phyloP scores from a whole-genome alignment of 331 rosid species.

The Malus hybrid region DNA sequence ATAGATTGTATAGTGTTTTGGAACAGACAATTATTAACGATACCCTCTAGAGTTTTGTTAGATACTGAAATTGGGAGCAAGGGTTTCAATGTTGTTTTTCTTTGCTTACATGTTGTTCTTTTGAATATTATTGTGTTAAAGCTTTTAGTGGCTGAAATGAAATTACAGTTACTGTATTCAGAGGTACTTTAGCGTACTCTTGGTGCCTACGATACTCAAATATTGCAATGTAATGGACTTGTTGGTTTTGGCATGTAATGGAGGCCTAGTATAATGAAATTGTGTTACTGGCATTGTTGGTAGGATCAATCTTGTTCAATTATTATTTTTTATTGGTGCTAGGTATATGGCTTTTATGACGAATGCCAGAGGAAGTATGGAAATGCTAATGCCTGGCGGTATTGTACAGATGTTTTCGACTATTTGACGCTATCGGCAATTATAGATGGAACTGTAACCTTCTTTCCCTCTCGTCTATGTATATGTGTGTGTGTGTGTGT shows the following conservation, averaged over 20 bases:
- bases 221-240: not conserved
- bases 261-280: not conserved
- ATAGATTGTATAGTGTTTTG: not conserved
- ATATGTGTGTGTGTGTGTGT: not conserved
- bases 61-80: not conserved
- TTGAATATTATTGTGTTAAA: not conserved
- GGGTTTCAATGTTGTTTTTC: not conserved
- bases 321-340: not conserved
- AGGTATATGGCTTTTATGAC: constrained; percentile 97
- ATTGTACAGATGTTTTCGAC: constrained; percentile 98
- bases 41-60: not conserved
- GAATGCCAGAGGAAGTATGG: constrained; percentile 99
- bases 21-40: not conserved
- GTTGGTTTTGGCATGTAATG: not conserved
- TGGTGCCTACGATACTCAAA: not conserved
- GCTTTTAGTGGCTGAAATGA: constrained; percentile 1
- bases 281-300: not conserved
- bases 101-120: not conserved
- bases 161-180: not conserved
- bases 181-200: not conserved
- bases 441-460: constrained; percentile 86
- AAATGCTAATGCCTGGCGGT: constrained; percentile 98
- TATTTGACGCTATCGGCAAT: constrained; percentile 93
- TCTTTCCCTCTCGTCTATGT: constrained; percentile 2
- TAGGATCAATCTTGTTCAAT: not conserved